phyloP scores from a whole-genome alignment of 192 early-diverging fungal species.

The Umbelopsis ramanniana region DNA sequence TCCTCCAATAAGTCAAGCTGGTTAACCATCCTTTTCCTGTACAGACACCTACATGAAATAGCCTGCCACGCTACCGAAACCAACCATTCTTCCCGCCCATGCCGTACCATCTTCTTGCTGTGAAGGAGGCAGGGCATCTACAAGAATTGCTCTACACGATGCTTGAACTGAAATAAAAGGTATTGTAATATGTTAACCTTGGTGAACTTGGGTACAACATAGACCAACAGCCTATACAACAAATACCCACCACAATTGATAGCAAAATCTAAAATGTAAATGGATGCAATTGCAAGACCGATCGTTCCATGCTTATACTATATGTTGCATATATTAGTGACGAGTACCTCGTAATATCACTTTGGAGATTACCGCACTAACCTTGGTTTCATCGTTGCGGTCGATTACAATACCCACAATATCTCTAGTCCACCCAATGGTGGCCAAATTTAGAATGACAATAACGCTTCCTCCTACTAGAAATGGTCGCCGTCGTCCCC shows the following conservation, averaged over 20 bases:
- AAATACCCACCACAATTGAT: constrained; percentile 72
- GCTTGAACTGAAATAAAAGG: constrained; percentile 72
- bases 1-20: background rate
- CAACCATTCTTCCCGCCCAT: constrained; percentile 88
- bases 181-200: background rate
- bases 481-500: constrained; percentile 87
- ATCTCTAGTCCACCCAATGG: constrained; percentile 83
- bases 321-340: background rate
- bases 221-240: background rate
- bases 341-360: background rate
- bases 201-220: background rate
- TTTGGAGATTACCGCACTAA: constrained; percentile 6
- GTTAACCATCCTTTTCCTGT: background rate
- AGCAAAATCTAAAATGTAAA: constrained; percentile 93
- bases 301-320: constrained; percentile 51
- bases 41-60: constrained; percentile 69
- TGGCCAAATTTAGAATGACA: constrained; percentile 64
- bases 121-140: constrained; percentile 78
- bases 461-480: constrained; percentile 73
- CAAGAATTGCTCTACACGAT: constrained; percentile 81
- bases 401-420: constrained; percentile 53
- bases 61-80: constrained; percentile 83
- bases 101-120: constrained; percentile 87
- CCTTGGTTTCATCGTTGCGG: constrained; percentile 21
- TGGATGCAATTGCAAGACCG: constrained; percentile 73